These are phyloP conservation scores for Oldenlandia corymbosa DNA, from an alignment of 257 asterid genomes.

Conservation along the genomic window DNA sequence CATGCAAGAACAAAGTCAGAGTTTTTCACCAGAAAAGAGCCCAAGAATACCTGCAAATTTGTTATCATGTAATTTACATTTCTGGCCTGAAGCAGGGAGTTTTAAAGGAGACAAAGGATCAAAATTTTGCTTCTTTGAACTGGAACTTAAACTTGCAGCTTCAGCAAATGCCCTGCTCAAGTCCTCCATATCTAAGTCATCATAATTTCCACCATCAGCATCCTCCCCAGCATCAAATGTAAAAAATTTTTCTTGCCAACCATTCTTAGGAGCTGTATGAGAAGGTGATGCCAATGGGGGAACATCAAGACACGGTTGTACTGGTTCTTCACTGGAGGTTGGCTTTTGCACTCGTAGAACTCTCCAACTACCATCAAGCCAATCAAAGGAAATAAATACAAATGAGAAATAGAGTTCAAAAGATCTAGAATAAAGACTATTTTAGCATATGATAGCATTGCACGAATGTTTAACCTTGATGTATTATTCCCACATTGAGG, in stretches of 20 bases:
- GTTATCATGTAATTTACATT: conserved; percentile 38
- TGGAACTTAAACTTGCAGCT: conserved; percentile 44
- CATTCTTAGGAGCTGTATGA: conserved; percentile 32
- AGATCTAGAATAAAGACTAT: neutral
- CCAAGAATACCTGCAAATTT: conserved; percentile 46
- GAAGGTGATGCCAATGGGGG: conserved; percentile 27
- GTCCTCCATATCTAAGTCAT: conserved; percentile 63
- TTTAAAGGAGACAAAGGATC: conserved; percentile 28
- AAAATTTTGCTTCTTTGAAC: conserved; percentile 35
- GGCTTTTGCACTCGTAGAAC: conserved; percentile 79
- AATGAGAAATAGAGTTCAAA: neutral
- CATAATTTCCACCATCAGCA: conserved; percentile 32
- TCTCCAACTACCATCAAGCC: conserved; percentile 56
- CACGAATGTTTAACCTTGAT: conserved; percentile 39
- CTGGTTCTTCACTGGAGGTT: conserved; percentile 21
- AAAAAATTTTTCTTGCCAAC: conserved; percentile 44
- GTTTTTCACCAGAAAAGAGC: neutral
- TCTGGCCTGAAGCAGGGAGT: conserved; percentile 21
- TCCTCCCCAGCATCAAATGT: conserved; percentile 39
- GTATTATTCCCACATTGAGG: conserved; percentile 53
- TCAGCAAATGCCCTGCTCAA: conserved; percentile 70
- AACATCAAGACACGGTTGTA: conserved; percentile 19
- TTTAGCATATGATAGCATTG: neutral
- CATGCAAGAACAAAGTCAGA: neutral
- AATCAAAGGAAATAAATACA: conserved; percentile 6